Conservation (phyloP, 208 protist genomes). For the Blechomonas ayalai region DNA sequence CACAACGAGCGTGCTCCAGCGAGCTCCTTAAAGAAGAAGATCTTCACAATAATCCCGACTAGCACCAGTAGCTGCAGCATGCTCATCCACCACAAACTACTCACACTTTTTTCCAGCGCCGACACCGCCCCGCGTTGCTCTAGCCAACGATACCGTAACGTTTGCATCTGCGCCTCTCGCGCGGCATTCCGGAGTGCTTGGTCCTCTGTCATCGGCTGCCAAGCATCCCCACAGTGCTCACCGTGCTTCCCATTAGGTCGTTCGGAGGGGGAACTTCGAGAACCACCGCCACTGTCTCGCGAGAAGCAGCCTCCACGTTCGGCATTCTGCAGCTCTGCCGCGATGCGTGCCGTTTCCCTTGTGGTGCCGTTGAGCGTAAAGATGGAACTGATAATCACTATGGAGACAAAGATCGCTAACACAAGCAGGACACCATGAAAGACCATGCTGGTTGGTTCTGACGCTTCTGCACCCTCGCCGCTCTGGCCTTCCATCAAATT, state of each 20-base stretch:
- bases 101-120: slow-evolving; percentile 35
- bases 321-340: slow-evolving; percentile 1
- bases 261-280: background rate
- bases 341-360: slow-evolving; percentile 11
- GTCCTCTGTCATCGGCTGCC: slow-evolving; percentile 32
- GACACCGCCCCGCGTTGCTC: slow-evolving; percentile 53
- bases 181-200: slow-evolving; percentile 55
- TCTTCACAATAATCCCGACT: slow-evolving; percentile 12
- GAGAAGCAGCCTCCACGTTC: background rate
- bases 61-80: slow-evolving; percentile 30
- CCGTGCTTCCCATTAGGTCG: slow-evolving; percentile 11
- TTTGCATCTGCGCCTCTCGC: slow-evolving; percentile 66
- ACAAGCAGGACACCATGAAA: slow-evolving; percentile 63
- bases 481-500: slow-evolving; percentile 2
- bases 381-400: slow-evolving; percentile 44
- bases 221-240: background rate
- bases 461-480: slow-evolving; percentile 9
- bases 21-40: slow-evolving; percentile 12
- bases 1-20: no score
- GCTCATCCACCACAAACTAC: slow-evolving; percentile 36
- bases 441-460: slow-evolving; percentile 14
- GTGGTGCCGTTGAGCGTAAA: slow-evolving; percentile 24
- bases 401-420: slow-evolving; percentile 45
- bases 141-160: slow-evolving; percentile 68
- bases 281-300: background rate